Conservation (phyloP, 257 asterid species). For the Nicotiana benthamiana region DNA sequence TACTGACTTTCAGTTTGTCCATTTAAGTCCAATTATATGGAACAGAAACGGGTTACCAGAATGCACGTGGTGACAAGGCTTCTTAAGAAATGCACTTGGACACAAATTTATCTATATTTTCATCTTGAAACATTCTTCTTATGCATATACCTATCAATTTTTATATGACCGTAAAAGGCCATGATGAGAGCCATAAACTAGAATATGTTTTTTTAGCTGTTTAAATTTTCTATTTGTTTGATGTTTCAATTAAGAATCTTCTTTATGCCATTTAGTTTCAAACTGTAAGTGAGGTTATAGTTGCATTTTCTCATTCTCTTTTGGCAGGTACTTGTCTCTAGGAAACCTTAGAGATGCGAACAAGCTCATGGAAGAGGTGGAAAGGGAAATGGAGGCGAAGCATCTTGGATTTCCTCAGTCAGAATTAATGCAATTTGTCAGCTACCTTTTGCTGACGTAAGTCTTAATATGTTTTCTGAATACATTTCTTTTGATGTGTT, state of each 20-base stretch:
- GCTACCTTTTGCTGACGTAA: constrained; percentile 75
- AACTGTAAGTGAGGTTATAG: background rate
- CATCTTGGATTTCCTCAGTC: constrained; percentile 62
- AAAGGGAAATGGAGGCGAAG: constrained; percentile 50
- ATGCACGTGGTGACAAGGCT: background rate
- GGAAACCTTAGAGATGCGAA: constrained; percentile 98
- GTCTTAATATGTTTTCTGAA: constrained; percentile 13
- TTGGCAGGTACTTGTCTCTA: constrained; percentile 65
- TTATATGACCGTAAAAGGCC: background rate
- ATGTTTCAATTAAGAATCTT: background rate
- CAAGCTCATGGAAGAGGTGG: constrained; percentile 64
- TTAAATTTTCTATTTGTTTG: background rate
- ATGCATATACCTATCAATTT: background rate
- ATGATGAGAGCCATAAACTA: background rate
- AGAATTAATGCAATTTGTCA: constrained; percentile 65
- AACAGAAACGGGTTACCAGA: background rate
- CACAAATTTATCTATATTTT: background rate
- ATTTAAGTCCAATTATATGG: background rate
- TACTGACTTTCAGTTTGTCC: background rate
- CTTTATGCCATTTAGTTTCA: background rate
- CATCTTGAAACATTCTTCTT: background rate
- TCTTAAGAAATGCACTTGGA: background rate
- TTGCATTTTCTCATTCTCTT: background rate
- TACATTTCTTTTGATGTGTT: background rate
- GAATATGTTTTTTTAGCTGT: background rate